Evolutionary conservation across 1,139 yeast species (phyloP).

Genomic region (Lodderomyces metapsilosis): DNA sequence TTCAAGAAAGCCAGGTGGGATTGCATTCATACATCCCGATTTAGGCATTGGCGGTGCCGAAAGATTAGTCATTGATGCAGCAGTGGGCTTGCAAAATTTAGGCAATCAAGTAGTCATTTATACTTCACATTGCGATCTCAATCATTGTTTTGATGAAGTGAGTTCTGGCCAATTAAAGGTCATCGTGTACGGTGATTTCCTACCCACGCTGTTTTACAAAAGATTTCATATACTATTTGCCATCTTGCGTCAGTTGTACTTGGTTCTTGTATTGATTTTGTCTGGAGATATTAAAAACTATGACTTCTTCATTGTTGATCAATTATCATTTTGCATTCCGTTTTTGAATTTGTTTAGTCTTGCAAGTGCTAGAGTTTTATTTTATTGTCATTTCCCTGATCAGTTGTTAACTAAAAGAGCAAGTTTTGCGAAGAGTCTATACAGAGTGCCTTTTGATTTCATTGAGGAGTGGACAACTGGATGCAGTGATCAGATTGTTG

Average conservation of each 20-base stretch:
- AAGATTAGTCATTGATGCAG: conserved; percentile 91
- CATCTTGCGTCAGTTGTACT: conserved; percentile 73
- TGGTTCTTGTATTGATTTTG: conserved; percentile 51
- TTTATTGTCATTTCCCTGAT: conserved; percentile 97
- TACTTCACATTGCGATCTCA: conserved; percentile 85
- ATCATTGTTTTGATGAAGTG: conserved; percentile 91
- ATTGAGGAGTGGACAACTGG: conserved; percentile 81
- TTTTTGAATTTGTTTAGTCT: conserved; percentile 53
- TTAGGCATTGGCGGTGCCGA: conserved; percentile 98
- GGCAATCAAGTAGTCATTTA: conserved; percentile 67
- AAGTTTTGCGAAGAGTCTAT: conserved; percentile 55
- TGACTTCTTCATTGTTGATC: conserved; percentile 85
- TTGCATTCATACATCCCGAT: conserved; percentile 95
- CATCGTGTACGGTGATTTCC: conserved; percentile 73
- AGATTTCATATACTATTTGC: conserved; percentile 81
- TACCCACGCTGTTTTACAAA: conserved; percentile 70
- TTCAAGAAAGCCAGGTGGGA: conserved; percentile 17
- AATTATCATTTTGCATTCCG: conserved; percentile 83
- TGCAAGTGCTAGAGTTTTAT: conserved; percentile 51
- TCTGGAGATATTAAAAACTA: conserved; percentile 47
- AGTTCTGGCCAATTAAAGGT: conserved; percentile 56
- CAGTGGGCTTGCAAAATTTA: conserved; percentile 74
- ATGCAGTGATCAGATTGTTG: conserved; percentile 75
- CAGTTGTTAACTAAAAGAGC: conserved; percentile 66
- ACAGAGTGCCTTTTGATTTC: conserved; percentile 78